Base-by-base conservation (phyloP, 176 grass and related monocot genomes). In the Musa schizocarpa region DNA sequence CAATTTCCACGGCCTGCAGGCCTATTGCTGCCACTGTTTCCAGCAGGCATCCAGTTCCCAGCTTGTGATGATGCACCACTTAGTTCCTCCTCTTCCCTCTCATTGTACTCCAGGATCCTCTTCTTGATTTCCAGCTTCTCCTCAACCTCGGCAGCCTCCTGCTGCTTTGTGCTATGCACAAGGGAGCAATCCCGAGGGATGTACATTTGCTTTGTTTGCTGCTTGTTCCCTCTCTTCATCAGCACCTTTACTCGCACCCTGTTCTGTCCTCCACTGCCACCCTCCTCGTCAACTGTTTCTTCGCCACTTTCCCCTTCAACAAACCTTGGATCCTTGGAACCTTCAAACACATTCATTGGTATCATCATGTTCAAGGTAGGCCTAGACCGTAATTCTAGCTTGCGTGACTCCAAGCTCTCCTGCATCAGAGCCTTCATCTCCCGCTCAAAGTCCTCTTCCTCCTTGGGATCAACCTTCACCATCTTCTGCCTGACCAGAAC, bases 21-120 rank as follows among this genome's bases (percentile, higher is more conserved):
- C 78, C 86, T 87, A 65, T 72, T 79, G 72, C 85, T 78, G 75
- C 88, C 82, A 49, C 90, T 71, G 11, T 58, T 86, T 49, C 83
- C 86, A 64, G 85, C 82, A 67, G 81, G 88, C 72, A 76, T 64
- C 89, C 88, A 91, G 70, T 75, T 84, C 17, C 84, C 91, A 79
- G 82, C 77, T 22, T 92, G 81, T 22, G 80, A 81, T 11, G 83
- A 87, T 65, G 83, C 79, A 48, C 82, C 86, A 52, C 83, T 95
- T 51, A 86, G 82, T 87, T 99, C 91, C 76, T 95, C 96, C 52
- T 99, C 91, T 81, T 99, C 96, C 75, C 96, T 87, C 70, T 99
- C 96, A 57, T 92, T 99, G 77, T 99, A 99, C 79, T 99, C 96
- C 56, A 99, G 83, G 68, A 99, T 99, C 81, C 84, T 94, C 57